These are phyloP conservation scores for Coniochaeta ligniaria DNA, from an alignment of 2,329 filamentous ascomycete species.

Conservation along the genomic window DNA sequence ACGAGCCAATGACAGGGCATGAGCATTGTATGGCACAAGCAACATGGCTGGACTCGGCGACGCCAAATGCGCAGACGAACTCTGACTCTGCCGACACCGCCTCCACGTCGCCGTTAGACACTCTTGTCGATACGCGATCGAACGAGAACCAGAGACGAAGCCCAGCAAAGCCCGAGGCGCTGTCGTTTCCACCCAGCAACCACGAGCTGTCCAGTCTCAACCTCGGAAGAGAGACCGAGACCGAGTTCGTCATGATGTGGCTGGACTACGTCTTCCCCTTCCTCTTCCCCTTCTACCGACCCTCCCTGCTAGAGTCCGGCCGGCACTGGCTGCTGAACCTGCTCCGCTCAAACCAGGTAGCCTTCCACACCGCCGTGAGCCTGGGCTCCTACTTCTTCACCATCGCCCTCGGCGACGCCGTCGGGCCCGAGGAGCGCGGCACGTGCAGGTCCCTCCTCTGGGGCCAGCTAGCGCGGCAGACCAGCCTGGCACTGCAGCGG, in stretches of 20 bases:
- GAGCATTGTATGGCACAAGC: too few species aligned
- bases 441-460: constrained; percentile 14
- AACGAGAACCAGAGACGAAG: background rate
- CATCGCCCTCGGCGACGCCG: constrained; percentile 25
- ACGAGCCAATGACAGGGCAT: background rate
- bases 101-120: background rate
- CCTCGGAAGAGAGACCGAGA: background rate
- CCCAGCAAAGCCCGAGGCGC: background rate
- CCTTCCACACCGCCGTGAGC: constrained; percentile 46
- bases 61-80: background rate
- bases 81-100: background rate
- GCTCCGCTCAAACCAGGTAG: constrained; percentile 40
- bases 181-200: background rate
- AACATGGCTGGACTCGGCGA: too few species aligned
- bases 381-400: constrained; percentile 48
- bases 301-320: constrained; percentile 41
- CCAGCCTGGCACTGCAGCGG: constrained; percentile 29
- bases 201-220: background rate
- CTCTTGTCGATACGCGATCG: background rate
- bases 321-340: constrained; percentile 48
- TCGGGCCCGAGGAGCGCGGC: constrained; percentile 5
- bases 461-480: constrained; percentile 31
- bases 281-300: constrained; percentile 51
- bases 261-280: constrained; percentile 51
- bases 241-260: constrained; percentile 42